phyloP scores from a whole-genome alignment of 345 rosid genomes.

The Citrus sp. region DNA sequence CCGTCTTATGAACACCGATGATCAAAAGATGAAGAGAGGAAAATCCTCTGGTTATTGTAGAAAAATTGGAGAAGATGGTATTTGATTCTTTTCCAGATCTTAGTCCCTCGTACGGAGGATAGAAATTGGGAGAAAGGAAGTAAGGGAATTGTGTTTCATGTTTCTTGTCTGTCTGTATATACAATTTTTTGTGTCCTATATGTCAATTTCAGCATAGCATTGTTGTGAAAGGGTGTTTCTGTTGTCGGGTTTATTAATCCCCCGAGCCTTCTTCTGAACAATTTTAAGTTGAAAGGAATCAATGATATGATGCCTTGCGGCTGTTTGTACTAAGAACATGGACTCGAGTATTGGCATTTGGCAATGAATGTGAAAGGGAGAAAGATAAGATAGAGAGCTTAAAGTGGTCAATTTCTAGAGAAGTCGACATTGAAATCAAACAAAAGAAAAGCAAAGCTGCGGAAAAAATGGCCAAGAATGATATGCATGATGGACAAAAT shows the following conservation, averaged over 20 bases:
- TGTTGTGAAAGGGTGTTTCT: neutral
- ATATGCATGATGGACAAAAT: too few species aligned
- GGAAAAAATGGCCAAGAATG: too few species aligned
- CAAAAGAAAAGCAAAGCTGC: neutral
- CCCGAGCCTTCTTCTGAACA: too few species aligned
- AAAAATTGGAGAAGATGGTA: slow-evolving; percentile 19
- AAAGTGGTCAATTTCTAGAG: neutral
- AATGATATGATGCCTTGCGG: neutral
- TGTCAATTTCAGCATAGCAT: slow-evolving; percentile 8
- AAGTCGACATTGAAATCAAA: neutral
- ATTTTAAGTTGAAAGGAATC: neutral
- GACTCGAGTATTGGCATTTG: neutral
- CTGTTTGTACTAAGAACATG: neutral
- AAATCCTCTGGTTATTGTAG: slow-evolving; percentile 4
- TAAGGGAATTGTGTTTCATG: neutral
- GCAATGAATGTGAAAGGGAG: neutral
- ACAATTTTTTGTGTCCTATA: slow-evolving; percentile 10
- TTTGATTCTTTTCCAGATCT: slow-evolving; percentile 18
- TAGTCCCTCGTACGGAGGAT: neutral
- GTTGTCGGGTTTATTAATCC: neutral
- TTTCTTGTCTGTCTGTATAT: slow-evolving; percentile 5
- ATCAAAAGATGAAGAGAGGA: slow-evolving; percentile 16
- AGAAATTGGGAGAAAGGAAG: neutral
- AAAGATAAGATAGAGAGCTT: neutral
- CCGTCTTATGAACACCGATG: neutral